phyloP scores from a whole-genome alignment of 2,329 filamentous ascomycete species.

The Cytospora piceicola region DNA sequence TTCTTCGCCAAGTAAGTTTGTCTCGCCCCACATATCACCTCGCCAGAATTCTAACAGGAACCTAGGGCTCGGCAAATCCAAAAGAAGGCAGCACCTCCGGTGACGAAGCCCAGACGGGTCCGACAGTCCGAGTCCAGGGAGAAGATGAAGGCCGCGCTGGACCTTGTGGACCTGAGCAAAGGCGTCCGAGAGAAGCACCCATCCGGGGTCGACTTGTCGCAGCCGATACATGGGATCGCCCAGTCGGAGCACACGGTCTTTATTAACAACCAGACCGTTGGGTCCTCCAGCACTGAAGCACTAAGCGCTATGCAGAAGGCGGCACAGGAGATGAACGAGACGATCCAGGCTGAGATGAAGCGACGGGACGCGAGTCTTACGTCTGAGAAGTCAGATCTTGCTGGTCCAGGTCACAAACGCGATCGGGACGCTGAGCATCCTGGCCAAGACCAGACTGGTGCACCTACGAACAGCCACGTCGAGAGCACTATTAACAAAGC shows the following conservation, averaged over 20 bases:
- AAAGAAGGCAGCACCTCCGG: background rate
- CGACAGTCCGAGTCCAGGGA: background rate
- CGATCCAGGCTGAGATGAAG: constrained; percentile 17
- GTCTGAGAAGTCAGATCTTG: background rate
- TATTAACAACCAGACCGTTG: constrained; percentile 8
- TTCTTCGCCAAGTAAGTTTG: constrained; percentile 26
- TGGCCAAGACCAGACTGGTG: background rate
- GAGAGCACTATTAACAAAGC: background rate
- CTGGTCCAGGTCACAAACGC: background rate
- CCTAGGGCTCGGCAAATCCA: background rate
- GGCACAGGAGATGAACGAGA: constrained; percentile 14
- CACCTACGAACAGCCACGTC: background rate
- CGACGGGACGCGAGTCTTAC: background rate
- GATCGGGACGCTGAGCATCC: background rate
- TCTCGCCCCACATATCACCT: background rate
- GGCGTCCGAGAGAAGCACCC: background rate
- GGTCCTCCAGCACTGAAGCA: constrained; percentile 11
- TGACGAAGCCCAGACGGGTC: constrained; percentile 14
- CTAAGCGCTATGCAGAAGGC: constrained; percentile 20
- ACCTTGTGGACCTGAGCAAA: constrained; percentile 8
- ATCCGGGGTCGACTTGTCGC: background rate
- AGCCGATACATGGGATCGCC: background rate
- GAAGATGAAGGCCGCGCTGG: constrained; percentile 11
- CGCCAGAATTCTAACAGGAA: background rate
- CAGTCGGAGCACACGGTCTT: background rate